Base-by-base conservation (phyloP, 1,284 basidiomycete genomes). In the Takashimella koratensis region DNA sequence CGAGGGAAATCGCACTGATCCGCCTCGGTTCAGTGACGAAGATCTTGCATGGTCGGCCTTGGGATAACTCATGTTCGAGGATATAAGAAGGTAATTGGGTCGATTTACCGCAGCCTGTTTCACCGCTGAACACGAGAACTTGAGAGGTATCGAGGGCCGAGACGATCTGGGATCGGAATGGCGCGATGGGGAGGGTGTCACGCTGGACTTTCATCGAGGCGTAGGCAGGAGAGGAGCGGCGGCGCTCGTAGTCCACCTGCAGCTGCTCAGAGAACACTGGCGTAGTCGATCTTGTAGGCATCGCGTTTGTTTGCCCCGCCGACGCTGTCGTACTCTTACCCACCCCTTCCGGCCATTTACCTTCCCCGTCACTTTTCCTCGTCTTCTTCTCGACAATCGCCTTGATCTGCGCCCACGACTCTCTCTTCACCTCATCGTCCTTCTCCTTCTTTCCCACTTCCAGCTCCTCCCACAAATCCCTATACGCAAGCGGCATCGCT, bases 101-200 rank as follows among this genome's bases (percentile, higher is more conserved):
- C 1, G 94, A 97, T 77, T 99, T 99, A 13, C 95, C 96, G 67
- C 92, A 99, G 64, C 96, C 96, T 4, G 96, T 99, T 78, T 98
- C 96, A 43, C 96, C 96, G 66, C 92, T 95, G 1, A 99, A 80
- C 0, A 98, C 93, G 40, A 98, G 80, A 16, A 97, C 83, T 67
- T 96, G 94, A 4, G 86, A 85, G n/a, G 79, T 75, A 45, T 88
- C 85, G 44, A 98, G 77, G 0, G 82, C 81, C 4, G 83, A 78
- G 20, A 90, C 77, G 50, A 98, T 96, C 45, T 84, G 76, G 3
- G 87, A 72, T 25, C 91, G 84, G 76, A 91, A 94, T 16, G 81
- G 79, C 11, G 93, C 90, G 65, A 99, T 98, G 0, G 96, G 96
- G 2, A 99, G 79, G 11, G 75, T 78, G 53, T 87, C 84, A 41